A percentile compares a stretch with the other conserved stretches of the same genome.
These are phyloP conservation scores for Aspergillus amoenus DNA, from an alignment of 2,329 filamentous ascomycete genomes.

Conservation along the genomic window DNA sequence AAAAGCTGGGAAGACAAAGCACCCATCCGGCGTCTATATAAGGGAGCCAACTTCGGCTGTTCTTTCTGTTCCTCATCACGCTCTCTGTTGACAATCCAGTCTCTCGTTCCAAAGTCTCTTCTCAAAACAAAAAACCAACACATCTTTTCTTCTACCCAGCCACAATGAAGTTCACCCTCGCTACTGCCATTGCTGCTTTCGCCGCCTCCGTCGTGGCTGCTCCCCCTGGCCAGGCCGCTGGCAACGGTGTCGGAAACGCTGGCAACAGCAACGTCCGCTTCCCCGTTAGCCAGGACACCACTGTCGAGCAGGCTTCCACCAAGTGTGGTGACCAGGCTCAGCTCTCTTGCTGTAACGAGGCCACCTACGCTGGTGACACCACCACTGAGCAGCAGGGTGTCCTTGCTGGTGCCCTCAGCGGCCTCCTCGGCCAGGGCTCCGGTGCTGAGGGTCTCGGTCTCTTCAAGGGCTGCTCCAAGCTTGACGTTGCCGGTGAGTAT, in stretches of 20 bases:
- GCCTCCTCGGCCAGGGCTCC: slow-evolving; percentile 35
- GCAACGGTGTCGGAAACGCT: slow-evolving; percentile 27
- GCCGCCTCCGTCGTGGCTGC: slow-evolving; percentile 33
- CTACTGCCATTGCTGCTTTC: slow-evolving; percentile 34
- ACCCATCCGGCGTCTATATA: slow-evolving; percentile 34
- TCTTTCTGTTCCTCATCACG: slow-evolving; percentile 26
- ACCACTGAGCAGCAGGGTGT: slow-evolving; percentile 32
- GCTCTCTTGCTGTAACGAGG: slow-evolving; percentile 43
- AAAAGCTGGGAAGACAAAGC: slow-evolving; percentile 18
- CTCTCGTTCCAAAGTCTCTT: slow-evolving; percentile 11
- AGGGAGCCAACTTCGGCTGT: slow-evolving; percentile 18
- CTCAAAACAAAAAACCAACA: slow-evolving; percentile 13
- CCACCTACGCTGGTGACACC: slow-evolving; percentile 35
- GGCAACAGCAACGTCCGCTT: slow-evolving; percentile 35
- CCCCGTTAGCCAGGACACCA: slow-evolving; percentile 32
- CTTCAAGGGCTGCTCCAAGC: slow-evolving; percentile 45
- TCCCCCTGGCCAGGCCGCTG: slow-evolving; percentile 14
- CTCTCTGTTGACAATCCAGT: slow-evolving; percentile 32
- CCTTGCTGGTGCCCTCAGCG: slow-evolving; percentile 33
- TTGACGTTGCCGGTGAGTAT: slow-evolving; percentile 32
- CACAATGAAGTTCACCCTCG: slow-evolving; percentile 41
- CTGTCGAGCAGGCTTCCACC: slow-evolving; percentile 38
- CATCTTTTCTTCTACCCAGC: slow-evolving; percentile 31
- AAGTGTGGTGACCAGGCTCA: slow-evolving; percentile 41
- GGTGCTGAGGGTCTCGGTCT: slow-evolving; percentile 36